These are phyloP conservation scores for Cyphellophora europaea DNA, from an alignment of 2,329 filamentous ascomycete species.

Conservation along the genomic window DNA sequence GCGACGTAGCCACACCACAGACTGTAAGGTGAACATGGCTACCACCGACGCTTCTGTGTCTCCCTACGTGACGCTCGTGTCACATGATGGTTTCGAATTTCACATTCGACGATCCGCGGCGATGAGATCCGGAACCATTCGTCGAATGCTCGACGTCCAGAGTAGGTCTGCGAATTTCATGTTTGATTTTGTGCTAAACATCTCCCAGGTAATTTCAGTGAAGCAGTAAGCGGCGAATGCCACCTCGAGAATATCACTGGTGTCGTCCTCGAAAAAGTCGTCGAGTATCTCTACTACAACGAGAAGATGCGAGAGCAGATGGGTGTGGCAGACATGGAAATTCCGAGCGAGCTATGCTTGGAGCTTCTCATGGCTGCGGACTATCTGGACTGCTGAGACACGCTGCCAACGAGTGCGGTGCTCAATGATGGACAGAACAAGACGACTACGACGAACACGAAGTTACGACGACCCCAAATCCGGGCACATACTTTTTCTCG, in stretches of 20 bases:
- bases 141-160: constrained; percentile 53
- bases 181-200: too few relatives aligned
- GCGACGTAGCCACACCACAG: too few relatives aligned
- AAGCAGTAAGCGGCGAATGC: constrained; percentile 49
- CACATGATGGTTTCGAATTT: constrained; percentile 56
- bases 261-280: constrained; percentile 57
- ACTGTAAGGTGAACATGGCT: too few relatives aligned
- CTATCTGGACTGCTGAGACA: constrained; percentile 44
- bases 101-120: constrained; percentile 52
- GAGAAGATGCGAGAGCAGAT: constrained; percentile 52
- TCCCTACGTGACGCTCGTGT: constrained; percentile 56
- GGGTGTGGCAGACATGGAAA: constrained; percentile 58
- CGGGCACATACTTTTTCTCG: not conserved
- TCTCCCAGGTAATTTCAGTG: constrained; percentile 31
- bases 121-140: constrained; percentile 52
- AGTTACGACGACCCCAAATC: not conserved
- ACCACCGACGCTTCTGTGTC: constrained; percentile 18
- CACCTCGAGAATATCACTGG: constrained; percentile 54
- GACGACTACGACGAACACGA: not conserved
- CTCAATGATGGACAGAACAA: not conserved
- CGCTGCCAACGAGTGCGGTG: not conserved
- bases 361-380: constrained; percentile 60
- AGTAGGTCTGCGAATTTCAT: constrained; percentile 37
- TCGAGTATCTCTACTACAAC: constrained; percentile 62
- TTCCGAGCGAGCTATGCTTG: constrained; percentile 55